Evolutionary conservation across 169 alveolate species (phyloP), one percentile per base, ranked within the genome.

Genomic region (Haemoproteus tartakovskyi): DNA sequence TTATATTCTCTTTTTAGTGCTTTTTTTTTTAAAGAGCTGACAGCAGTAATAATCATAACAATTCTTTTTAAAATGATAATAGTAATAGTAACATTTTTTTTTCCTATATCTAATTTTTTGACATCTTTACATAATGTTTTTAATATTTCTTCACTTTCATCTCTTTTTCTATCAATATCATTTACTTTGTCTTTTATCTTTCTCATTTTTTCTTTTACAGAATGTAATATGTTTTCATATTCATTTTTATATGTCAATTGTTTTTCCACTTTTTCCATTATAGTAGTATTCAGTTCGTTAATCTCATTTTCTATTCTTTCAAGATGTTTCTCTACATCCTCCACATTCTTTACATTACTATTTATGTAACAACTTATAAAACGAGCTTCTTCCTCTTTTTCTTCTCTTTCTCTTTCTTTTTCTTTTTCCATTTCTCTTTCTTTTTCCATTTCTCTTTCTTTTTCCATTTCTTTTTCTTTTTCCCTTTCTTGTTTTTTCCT

Each of bases 61-160:
- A 74, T 74, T 38, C 78, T 56, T 57, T 74, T 74, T 50, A 74
- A 45, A 33, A 74, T 18, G n/a, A 54, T 56, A 43, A 74, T 74
- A 33, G 78, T 59, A 30, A 57, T 47, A 9, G 84, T 74, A 2
- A 74, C 84, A 60, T 74, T 74, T 57, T 43, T 43, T 74, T 74
- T 74, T 1, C 84, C 84, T 16, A 36, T 74, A 38, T 74, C 78
- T 37, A 74, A 59, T 27, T 46, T 74, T 74, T 74, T 74, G 2
- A 74, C 59, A 57, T 74, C 84, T 21, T 46, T 57, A 54, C 74
- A 56, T 56, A 74, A 38, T 8, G 24, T 74, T 37, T 46, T 40
- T 29, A 74, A 37, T n/a, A 56, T 36, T n/a, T 74, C 47, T 27
- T 56, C 78, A 43, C 60, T 59, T 22, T 74, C 62, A 57, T 43